These are phyloP conservation scores for Trichoderma koningii DNA, from an alignment of 2,329 filamentous ascomycete genomes.

Conservation along the genomic window DNA sequence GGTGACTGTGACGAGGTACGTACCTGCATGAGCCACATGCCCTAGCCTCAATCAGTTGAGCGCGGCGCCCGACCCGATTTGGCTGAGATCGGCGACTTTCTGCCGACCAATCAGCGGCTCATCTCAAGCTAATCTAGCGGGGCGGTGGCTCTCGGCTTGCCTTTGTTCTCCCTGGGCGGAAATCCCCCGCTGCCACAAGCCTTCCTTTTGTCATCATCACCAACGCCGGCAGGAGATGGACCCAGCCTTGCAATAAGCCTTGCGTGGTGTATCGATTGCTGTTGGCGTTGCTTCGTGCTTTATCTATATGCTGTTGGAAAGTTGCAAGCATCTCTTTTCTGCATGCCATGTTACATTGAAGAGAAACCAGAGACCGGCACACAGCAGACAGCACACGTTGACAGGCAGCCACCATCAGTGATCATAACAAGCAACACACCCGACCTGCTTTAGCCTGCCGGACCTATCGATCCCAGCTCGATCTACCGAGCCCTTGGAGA, in stretches of 20 bases:
- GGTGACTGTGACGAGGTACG: slow-evolving; percentile 2
- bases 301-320: too few relatives aligned
- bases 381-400: too few relatives aligned
- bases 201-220: slow-evolving; percentile 17
- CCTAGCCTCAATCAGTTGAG: slow-evolving; percentile 11
- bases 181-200: not conserved
- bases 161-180: not conserved
- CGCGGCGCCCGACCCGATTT: slow-evolving; percentile 14
- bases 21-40: slow-evolving; percentile 19
- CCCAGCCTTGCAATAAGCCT: slow-evolving; percentile 1
- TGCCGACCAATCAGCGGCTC: not conserved
- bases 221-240: not conserved
- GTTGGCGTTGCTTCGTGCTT: not conserved
- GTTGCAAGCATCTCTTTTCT: not conserved
- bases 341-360: not conserved
- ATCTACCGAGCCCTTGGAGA: too few relatives aligned
- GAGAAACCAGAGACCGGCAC: too few relatives aligned
- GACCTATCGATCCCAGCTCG: too few relatives aligned
- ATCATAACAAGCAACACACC: too few relatives aligned
- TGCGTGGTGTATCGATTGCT: not conserved
- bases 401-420: too few relatives aligned
- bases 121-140: not conserved
- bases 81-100: not conserved
- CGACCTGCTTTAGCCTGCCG: too few relatives aligned
- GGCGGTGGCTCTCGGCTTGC: not conserved